Base-by-base conservation (phyloP, 2,329 filamentous ascomycete species). In the Dactylonectria estremocensis region DNA sequence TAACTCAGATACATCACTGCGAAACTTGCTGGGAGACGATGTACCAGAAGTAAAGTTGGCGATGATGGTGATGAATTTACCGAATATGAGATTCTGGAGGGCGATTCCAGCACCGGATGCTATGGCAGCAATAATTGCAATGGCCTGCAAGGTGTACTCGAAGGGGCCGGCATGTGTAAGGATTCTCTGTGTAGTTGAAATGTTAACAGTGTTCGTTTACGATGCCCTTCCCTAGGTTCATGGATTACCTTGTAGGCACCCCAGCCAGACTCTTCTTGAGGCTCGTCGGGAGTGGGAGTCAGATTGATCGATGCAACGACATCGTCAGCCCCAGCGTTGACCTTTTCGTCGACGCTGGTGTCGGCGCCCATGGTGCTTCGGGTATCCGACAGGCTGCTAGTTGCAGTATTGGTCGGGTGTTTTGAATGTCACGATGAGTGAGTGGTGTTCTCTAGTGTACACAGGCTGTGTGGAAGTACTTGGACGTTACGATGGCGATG, bases 71-170 rank as follows among this genome's bases (percentile, higher is more conserved):
- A 83, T 72, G 60, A 83, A 82, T 14, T 65, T 57, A 61, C 81
- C 81, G 61, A 83, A 80, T n/a, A 83, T 79, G 58, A 83, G 75
- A 50, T 82, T 82, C 62, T 80, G 77, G 4, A 81, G 70, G 10
- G 81, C 79, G 33, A 82, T 78, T 31, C 77, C 81, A 1, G 79
- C 76, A 28, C 81, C 81, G 5, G 81, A 82, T 5, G 72, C 79
- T 48, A 82, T 72, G 11, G 81, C 79, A 33, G 79, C 78, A 14
- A 77, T 3, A 31, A 80, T 63, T 28, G 77, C 75, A 24, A 78
- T 61, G 16, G 56, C 70, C 53, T 80, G 75, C 35, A 80, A 69
- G 3, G 69, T 33, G 40, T 77, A 74, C 43, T 81, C 79, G 53
- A 72, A 37, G 3, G 70, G 64, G 1, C 74, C 72, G 33, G 73